Evolutionary conservation across 2,329 filamentous ascomycete species (phyloP), one percentile per base, ranked within the genome.

Genomic region (Colletotrichum phormii): DNA sequence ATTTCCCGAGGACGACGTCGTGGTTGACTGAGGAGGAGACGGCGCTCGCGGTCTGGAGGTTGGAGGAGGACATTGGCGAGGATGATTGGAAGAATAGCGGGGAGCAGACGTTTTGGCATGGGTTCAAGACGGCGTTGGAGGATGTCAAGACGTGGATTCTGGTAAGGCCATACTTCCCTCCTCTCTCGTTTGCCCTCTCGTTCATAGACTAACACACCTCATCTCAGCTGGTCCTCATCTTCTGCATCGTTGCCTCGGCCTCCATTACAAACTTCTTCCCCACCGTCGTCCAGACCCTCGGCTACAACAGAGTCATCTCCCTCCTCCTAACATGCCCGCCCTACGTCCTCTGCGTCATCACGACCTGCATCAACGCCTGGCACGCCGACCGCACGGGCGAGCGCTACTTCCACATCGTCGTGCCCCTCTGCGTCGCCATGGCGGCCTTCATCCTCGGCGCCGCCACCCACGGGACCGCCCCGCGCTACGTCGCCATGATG

Each of bases 321-420:
- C 86, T 93, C 4, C 86, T 93, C 15, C 84, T 93, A 65, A 92
- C 90, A 0, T 89, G 88, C 0, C 92, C 92, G 0, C 91, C 91
- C 1, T 93, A 92, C 78, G 87, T 92, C 3, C 84, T 92, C 13
- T 87, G 86, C 61, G 86, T 90, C 37, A 86, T 93, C 55, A 89
- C 88, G 0, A 89, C 91, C 1, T 90, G 91, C 75, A 69, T 86
- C 55, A 94, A 93, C 75, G 90, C 92, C 4, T 91, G 89, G 86
- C 91, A 94, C 79, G 91, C 93, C 18, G 93, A 94, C 80, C 87
- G 86, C 54, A 93, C 91, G 0, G 91, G 91, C 24, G 93, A 95
- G 81, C 88, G 92, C 5, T 94, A 91, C 80, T 89, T 89, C 79
- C 93, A 95, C 80, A 87, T 94, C 72, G 85, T 86, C 0, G 68